These are phyloP conservation scores for Apiospora koreana DNA, from an alignment of 2,329 filamentous ascomycete species.

Conservation along the genomic window DNA sequence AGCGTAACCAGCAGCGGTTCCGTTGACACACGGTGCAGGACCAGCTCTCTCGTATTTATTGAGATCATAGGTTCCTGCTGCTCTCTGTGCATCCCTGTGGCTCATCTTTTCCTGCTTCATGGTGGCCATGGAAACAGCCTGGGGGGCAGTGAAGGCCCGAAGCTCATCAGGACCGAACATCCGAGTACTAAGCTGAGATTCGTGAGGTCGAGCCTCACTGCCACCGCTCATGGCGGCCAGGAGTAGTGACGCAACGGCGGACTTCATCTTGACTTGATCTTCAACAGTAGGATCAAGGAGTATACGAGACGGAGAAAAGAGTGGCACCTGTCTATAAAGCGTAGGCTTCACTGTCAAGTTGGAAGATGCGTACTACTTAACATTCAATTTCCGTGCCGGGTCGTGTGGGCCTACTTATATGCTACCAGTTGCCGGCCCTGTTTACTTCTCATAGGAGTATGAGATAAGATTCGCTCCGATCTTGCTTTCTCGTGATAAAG, in stretches of 20 bases:
- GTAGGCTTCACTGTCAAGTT: neutral
- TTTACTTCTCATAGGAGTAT: neutral
- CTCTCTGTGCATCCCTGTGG: slow-evolving; percentile 3
- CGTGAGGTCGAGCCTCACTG: slow-evolving; percentile 3
- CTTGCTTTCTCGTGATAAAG: neutral
- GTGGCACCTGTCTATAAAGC: neutral
- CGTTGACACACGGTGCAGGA: slow-evolving; percentile 28
- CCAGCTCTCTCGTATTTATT: slow-evolving; percentile 11
- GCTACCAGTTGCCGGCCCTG: neutral
- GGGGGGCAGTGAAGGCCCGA: slow-evolving; percentile 8
- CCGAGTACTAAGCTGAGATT: neutral
- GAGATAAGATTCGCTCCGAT: neutral
- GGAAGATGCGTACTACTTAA: neutral
- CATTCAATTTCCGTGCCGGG: neutral
- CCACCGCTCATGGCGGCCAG: slow-evolving; percentile 10
- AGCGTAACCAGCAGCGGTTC: slow-evolving; percentile 35
- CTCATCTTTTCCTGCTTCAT: slow-evolving; percentile 8
- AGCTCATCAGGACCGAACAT: slow-evolving; percentile 9
- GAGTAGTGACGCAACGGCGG: slow-evolving; percentile 10
- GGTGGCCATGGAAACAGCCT: slow-evolving; percentile 11
- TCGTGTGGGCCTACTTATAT: neutral
- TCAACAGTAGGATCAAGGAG: neutral
- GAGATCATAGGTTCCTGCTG: slow-evolving; percentile 7
- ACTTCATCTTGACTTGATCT: slow-evolving; percentile 12
- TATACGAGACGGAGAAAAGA: neutral